Conservation (phyloP, 1,139 yeast species). For the Nakaseomyces uthaithaninus region DNA sequence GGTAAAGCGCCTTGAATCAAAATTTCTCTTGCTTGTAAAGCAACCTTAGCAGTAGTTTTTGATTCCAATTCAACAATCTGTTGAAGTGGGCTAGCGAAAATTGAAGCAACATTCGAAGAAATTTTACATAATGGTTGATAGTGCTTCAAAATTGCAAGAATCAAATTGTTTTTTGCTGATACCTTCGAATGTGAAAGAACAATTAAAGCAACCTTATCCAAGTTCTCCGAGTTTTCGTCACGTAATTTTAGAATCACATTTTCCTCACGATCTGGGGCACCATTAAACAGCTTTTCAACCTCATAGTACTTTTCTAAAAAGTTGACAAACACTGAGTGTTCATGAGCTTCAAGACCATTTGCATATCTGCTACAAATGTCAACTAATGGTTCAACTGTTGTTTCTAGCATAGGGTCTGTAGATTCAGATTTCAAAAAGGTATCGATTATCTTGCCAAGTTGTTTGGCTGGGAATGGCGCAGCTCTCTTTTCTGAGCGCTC, state of each 20-base stretch:
- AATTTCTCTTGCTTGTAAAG: constrained; percentile 93
- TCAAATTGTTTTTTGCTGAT: constrained; percentile 83
- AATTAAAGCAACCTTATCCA: constrained; percentile 60
- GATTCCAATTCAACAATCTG: constrained; percentile 80
- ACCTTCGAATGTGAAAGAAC: constrained; percentile 89
- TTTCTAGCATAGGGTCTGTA: constrained; percentile 44
- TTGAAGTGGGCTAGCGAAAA: constrained; percentile 64
- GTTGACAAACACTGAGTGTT: constrained; percentile 61
- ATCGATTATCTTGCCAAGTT: constrained; percentile 47
- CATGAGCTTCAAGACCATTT: constrained; percentile 77
- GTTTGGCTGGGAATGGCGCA: constrained; percentile 92
- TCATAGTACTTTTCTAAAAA: constrained; percentile 65
- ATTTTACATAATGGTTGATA: constrained; percentile 70
- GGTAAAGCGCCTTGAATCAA: constrained; percentile 95
- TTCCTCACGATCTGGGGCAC: constrained; percentile 69
- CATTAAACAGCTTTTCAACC: constrained; percentile 71
- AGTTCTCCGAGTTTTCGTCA: constrained; percentile 75
- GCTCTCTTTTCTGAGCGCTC: constrained; percentile 60
- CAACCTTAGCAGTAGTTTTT: constrained; percentile 85
- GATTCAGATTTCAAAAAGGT: constrained; percentile 36
- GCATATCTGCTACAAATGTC: constrained; percentile 63
- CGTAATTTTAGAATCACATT: constrained; percentile 79
- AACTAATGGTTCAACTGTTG: constrained; percentile 63
- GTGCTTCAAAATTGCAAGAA: constrained; percentile 73
- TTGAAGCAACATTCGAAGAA: constrained; percentile 58